Base-by-base conservation (phyloP, 805 yeast genomes). In the Kodamaea kaohsiungensis region DNA sequence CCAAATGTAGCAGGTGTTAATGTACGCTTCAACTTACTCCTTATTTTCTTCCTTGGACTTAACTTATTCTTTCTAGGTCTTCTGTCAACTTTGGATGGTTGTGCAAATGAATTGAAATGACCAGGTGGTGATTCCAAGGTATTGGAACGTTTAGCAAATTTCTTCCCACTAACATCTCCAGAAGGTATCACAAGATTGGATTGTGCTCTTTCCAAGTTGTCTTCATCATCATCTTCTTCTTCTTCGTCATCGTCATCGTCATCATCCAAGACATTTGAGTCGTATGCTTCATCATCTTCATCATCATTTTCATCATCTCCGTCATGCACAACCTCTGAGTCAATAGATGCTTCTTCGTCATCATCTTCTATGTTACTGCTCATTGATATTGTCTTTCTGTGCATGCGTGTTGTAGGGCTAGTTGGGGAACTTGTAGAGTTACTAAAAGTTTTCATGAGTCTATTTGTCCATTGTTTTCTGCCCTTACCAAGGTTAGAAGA, bases 21-120 rank as follows among this genome's bases (percentile, higher is more conserved):
- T 4, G 53, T 50, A 30, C 54, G 51, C 39, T 37, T 52, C 15
- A 61, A 39, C 17, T 54, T 43, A 9, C 51, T 51, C 30, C 45
- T 51, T 19, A 40, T 50, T 27, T 46, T 47, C n/a, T 25, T 35
- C 17, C 47, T 46, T 16, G 25, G 53, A 40, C 51, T 39, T 22
- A 15, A 35, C 12, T 43, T 35, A 38, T 35, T 50, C 13, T 16
- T 43, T 38, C 51, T 53, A 17, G 56, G 57, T 72, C 73, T 59
- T 49, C 66, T 74, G 51, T 80, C 85, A 59, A 81, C 79, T 2
- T 83, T 78, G n/a, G 83, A 79, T 1, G 84, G 72, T 49, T 69
- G 37, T 8, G 42, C 46, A 38, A 51, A 51, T 3, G 49, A 38
- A 33, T 45, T 30, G 39, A 35, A 15, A 25, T 40, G 38, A 4